Base-by-base conservation (phyloP, 2,329 filamentous ascomycete species). In the Verticillium nubilum region DNA sequence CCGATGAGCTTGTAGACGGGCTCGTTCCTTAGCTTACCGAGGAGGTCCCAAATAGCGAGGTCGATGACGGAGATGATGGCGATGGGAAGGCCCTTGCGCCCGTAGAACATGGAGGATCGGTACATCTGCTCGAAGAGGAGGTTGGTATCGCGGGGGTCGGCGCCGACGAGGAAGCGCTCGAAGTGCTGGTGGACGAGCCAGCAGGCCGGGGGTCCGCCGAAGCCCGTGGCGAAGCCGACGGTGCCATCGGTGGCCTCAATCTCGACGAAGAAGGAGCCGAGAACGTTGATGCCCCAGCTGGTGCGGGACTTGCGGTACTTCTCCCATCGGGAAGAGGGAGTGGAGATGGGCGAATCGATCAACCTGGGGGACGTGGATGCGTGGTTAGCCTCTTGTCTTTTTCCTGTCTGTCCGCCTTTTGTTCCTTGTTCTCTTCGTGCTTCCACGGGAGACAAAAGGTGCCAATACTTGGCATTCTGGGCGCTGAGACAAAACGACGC, bases 41-140 rank as follows among this genome's bases (percentile, higher is more conserved):
- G 78, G 50, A 97, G 80, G 78, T 97, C 93, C 93, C 93, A 97
- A 47, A 97, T 76, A 4, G 93, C 93, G 52, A 97, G 83, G 70
- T 97, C 93, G 69, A 97, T 95, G 64, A 97, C 93, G 2, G 92
- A 96, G 70, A 97, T 97, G 69, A 96, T 89, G 58, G 93, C 93
- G 12, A 94, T 85, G 2, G 93, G 90, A 1, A 97, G 85, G 54
- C 93, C 93, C 75, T 97, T 97, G 66, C 93, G 88, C 62, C 93
- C 93, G 71, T 97, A 97, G 80, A 97, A 97, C 91, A 97, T 96
- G 66, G 92, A 96, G 2, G 84, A 90, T 61, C 92, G 87, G 80
- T 97, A 97, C 93, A 97, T 97, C 74, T 96, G 92, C 79, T 97
- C 93, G 72, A 96, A 97, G 29, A 97, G 80, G 63, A 93, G 84